Evolutionary conservation across 768 basidiomycete genomes (phyloP).

Genomic region (Dendrothele bispora): DNA sequence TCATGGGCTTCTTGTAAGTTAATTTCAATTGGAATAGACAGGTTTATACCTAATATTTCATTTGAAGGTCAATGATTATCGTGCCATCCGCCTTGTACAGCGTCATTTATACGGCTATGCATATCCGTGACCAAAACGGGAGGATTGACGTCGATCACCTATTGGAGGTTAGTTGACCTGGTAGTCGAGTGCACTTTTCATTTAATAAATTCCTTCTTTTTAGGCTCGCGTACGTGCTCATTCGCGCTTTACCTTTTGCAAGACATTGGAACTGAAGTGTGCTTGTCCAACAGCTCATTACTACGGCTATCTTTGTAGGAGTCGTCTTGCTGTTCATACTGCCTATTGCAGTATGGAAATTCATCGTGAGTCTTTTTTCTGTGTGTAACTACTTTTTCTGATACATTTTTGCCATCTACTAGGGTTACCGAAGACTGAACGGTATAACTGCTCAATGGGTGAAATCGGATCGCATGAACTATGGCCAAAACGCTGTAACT

Average conservation of each 20-base stretch:
- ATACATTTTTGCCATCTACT: constrained; percentile 1
- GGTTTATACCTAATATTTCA: neutral
- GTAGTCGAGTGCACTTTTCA: neutral
- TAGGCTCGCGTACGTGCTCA: neutral
- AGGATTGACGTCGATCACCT: constrained; percentile 7
- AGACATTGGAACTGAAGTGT: too few relatives aligned
- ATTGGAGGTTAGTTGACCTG: constrained; percentile 12
- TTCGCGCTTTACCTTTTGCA: too few relatives aligned
- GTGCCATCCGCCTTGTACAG: constrained; percentile 40
- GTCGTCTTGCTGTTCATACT: constrained; percentile 35
- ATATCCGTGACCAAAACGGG: constrained; percentile 11
- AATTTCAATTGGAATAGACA: neutral
- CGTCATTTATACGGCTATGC: constrained; percentile 27
- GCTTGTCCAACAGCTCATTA: constrained; percentile 35
- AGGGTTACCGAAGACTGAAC: constrained; percentile 44
- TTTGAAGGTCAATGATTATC: constrained; percentile 34
- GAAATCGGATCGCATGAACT: constrained; percentile 29
- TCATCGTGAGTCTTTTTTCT: constrained; percentile 27
- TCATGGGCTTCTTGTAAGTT: constrained; percentile 40
- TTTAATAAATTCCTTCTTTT: constrained; percentile 1
- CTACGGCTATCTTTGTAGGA: constrained; percentile 36
- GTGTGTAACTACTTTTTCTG: neutral
- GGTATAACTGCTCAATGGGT: constrained; percentile 39
- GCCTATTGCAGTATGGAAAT: constrained; percentile 50
- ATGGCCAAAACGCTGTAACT: constrained; percentile 22